Evolutionary conservation across 2,329 filamentous ascomycete genomes (phyloP).

Genomic region (Mariannaea elegans): DNA sequence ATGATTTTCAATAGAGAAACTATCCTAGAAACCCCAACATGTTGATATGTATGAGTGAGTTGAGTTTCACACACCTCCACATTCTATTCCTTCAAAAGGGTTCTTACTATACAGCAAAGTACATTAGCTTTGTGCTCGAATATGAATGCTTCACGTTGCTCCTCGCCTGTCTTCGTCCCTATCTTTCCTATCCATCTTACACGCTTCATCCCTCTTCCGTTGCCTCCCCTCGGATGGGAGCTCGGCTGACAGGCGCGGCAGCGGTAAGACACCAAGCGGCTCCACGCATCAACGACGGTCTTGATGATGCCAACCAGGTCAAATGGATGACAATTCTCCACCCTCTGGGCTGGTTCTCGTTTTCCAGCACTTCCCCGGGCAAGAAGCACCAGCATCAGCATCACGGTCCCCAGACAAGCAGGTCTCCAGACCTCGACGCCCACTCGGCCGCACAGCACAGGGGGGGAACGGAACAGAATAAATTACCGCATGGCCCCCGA

Average conservation of each 20-base stretch:
- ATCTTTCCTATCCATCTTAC: not conserved
- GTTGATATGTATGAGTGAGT: not conserved
- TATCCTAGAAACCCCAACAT: not conserved
- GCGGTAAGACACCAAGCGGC: conserved; percentile 18
- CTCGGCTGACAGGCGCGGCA: conserved; percentile 28
- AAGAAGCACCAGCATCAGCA: conserved; percentile 18
- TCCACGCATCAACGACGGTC: conserved; percentile 12
- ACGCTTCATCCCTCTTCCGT: not conserved
- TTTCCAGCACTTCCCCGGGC: conserved; percentile 33
- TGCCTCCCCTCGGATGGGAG: conserved; percentile 13
- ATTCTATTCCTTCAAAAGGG: too few species aligned
- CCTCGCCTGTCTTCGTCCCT: not conserved
- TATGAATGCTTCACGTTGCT: not conserved
- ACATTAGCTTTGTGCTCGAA: too few species aligned
- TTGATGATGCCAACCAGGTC: conserved; percentile 1
- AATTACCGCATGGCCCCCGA: conserved; percentile 38
- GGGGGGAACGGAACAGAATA: conserved; percentile 30
- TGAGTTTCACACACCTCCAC: too few species aligned
- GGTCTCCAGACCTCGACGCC: conserved; percentile 6
- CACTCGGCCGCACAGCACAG: conserved; percentile 24
- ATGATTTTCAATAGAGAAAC: too few species aligned
- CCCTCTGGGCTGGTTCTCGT: conserved; percentile 22
- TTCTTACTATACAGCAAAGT: too few species aligned
- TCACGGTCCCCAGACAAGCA: not conserved
- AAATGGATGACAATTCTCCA: conserved; percentile 12